These are phyloP conservation scores for Sordariomycetes sp. DNA, from an alignment of 2,329 filamentous ascomycete species.

Conservation along the genomic window DNA sequence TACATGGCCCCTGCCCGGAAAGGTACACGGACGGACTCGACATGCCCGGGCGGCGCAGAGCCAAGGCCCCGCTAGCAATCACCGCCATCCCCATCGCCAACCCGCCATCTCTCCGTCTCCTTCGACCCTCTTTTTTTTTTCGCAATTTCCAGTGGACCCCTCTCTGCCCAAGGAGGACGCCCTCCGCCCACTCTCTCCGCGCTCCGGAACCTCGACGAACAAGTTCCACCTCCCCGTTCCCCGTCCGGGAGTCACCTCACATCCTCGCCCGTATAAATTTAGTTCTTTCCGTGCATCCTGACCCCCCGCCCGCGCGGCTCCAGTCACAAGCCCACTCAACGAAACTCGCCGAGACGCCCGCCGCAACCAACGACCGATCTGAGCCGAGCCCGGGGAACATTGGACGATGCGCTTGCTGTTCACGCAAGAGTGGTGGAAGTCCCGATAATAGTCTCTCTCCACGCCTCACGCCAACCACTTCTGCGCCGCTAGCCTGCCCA, in stretches of 20 bases:
- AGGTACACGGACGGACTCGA: neutral
- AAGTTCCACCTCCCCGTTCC: no score
- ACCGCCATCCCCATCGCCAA: neutral
- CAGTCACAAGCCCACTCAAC: neutral
- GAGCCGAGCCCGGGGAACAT: neutral
- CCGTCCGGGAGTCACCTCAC: no score
- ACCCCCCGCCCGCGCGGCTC: neutral
- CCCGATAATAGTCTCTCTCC: neutral
- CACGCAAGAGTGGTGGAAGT: neutral
- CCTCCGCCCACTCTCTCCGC: neutral
- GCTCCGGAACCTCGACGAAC: neutral
- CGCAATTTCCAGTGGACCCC: neutral
- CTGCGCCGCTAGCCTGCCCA: no score
- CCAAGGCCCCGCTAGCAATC: neutral
- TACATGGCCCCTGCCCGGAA: neutral
- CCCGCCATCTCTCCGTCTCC: neutral
- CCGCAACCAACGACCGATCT: neutral
- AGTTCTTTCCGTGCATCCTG: no score
- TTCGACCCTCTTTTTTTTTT: neutral
- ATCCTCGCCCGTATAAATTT: no score
- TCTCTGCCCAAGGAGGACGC: neutral
- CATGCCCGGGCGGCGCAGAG: neutral
- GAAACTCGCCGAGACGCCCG: neutral
- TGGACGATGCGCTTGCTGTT: neutral
- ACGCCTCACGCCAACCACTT: neutral